Base-by-base conservation (phyloP, 768 basidiomycete species). In the Russula lepida region DNA sequence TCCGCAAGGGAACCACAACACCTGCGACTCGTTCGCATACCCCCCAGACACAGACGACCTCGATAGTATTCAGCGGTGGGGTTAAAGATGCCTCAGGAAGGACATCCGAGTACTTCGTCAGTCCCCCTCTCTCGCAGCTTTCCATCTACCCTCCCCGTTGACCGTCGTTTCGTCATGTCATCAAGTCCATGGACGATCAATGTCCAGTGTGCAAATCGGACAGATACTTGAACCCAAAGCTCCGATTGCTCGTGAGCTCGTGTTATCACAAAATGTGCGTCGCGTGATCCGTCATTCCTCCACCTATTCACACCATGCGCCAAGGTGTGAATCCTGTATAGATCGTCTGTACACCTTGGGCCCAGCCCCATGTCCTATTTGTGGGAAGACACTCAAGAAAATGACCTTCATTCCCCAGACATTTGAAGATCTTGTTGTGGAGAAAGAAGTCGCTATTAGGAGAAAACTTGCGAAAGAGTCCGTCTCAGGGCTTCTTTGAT, bases 161-260 rank as follows among this genome's bases (percentile, higher is more conserved):
- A 52, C 35, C 13, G 39, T 32, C 39, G 5, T 33, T 27, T 35
- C 19, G 2, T 56, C 11, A 17, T 37, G 35, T 15, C 35, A 4
- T 21, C n/a, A 21, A 91, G 89, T 85, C 86, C 27, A 89, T 89
- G 82, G 88, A 92, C 63, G 97, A 99, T 72, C 86, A 90, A 71
- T 99, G 97, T 76, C 95, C 95, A 0, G 89, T 98, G 2, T 98
- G 97, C 79, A 93, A 93, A 73, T 94, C 92, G 43, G 97, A 99
- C 72, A 78, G 95, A 56, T 98, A 97, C 71, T 78, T 97, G 60
- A 97, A 98, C 68, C 92, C 94, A 23, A 95, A 95, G 69, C 77
- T 99, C 35, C 84, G 95, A 46, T 79, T 99, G 41, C 81, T 98
- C 52, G 94, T 99, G 67, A 93, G 91, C 72, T 87, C 92, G 17